Percentiles rank a stretch among this genome's conserved stretches.
Conservation (phyloP, 176 grass and related monocot genomes). For the Puccinellia tenuiflora region DNA sequence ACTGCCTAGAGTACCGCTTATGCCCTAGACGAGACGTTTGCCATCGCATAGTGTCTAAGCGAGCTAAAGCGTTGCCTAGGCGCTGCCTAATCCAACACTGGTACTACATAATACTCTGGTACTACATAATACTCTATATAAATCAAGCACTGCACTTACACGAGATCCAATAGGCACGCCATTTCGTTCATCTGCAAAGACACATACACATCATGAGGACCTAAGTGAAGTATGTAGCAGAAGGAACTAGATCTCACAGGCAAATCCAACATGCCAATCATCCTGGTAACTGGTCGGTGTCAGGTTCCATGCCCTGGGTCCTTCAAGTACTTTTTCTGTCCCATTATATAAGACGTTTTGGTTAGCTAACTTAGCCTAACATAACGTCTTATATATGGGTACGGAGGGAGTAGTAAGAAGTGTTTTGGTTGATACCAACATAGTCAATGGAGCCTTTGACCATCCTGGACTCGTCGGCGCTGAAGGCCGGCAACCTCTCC, state of each 20-base stretch:
- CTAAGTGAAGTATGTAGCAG: neutral
- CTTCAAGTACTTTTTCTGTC: too few relatives aligned
- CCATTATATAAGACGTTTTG: too few relatives aligned
- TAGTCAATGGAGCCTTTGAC: constrained; percentile 83
- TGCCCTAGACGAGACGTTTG: too few relatives aligned
- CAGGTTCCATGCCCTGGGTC: constrained; percentile 30
- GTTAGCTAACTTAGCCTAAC: too few relatives aligned
- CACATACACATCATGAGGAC: neutral
- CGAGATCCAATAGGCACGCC: constrained; percentile 45
- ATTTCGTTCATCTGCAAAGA: constrained; percentile 49
- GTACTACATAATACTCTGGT: too few relatives aligned
- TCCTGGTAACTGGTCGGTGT: constrained; percentile 54
- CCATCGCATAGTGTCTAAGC: too few relatives aligned
- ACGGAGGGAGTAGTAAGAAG: constrained; percentile 67
- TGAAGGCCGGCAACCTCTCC: constrained; percentile 72
- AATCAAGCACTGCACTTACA: constrained; percentile 33
- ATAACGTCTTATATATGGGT: too few relatives aligned
- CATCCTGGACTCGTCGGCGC: constrained; percentile 50
- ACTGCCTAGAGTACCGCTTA: too few relatives aligned
- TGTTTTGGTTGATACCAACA: constrained; percentile 86
- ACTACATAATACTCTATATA: too few relatives aligned
- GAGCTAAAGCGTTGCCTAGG: too few relatives aligned
- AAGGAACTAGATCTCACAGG: constrained; percentile 39
- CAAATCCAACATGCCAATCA: constrained; percentile 67
- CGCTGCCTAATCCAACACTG: too few relatives aligned